Evolutionary conservation across 495 filamentous ascomycete species (phyloP), one percentile per base, ranked within the genome.

Genomic region (Pseudomonodictys pantanalensis): DNA sequence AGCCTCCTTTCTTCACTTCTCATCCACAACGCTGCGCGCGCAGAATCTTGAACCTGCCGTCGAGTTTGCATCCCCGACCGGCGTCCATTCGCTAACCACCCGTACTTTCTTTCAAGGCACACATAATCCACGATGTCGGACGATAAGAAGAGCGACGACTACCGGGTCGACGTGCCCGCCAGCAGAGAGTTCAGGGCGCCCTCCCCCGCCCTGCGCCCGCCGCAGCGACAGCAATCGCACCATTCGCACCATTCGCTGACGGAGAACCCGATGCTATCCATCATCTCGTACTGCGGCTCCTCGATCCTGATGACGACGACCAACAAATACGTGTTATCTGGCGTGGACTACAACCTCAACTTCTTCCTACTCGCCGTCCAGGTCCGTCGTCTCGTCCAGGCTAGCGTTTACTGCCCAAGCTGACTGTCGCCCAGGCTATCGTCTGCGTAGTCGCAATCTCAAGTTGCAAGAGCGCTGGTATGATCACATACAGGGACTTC

Each of bases 231-330:
- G 35, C n/a, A n/a, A n/a, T n/a, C n/a, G n/a, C n/a, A n/a, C n/a
- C n/a, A n/a, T n/a, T n/a, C n/a, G 56, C 41, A 41, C 51, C 17
- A 35, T 10, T 22, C 64, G 12, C 23, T 87, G 42, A 76, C 83
- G 59, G 89, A 87, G 68, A 92, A 82, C 69, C 88, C 92, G 9
- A 73, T 83, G 32, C 70, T 93, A 8, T 88, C 92, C 9, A 89
- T 99, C 62, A 69, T 96, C 48, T 84, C 87, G 22, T 99, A 99
- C 77, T 99, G 93, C 76, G 80, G 84, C 65, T 87, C 93, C 49
- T 97, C 92, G 4, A 99, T 99, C 64, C 78, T 92, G 73, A 99
- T 99, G 93, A 99, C 95, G 35, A 86, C 96, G 23, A 95, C 93
- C 76, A 99, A 99, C 78, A 99, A 99, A 81, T 99, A 93, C 72